These are phyloP conservation scores for Neonectria hederae DNA, from an alignment of 2,329 filamentous ascomycete genomes.

Conservation along the genomic window DNA sequence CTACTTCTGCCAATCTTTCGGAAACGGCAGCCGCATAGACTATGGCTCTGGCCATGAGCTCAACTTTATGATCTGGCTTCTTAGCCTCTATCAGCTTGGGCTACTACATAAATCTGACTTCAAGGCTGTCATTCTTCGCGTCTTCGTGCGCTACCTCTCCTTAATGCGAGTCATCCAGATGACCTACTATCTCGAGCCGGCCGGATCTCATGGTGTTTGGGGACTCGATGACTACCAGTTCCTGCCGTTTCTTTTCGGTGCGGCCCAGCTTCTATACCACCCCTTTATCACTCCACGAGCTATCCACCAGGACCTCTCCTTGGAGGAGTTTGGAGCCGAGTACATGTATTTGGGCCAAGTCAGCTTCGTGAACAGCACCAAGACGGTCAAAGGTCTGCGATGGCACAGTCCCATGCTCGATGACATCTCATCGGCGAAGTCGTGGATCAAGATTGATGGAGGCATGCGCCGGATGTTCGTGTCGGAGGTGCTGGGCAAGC, in stretches of 20 bases:
- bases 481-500: slow-evolving; percentile 88
- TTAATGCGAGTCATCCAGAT: slow-evolving; percentile 90
- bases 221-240: slow-evolving; percentile 98
- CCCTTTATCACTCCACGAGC: slow-evolving; percentile 79
- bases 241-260: slow-evolving; percentile 92
- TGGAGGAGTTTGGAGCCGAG: slow-evolving; percentile 86
- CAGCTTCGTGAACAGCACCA: slow-evolving; percentile 92
- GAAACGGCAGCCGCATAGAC: slow-evolving; percentile 87
- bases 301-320: slow-evolving; percentile 87
- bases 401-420: slow-evolving; percentile 99
- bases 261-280: slow-evolving; percentile 87
- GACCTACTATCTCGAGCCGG: slow-evolving; percentile 96
- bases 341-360: slow-evolving; percentile 95
- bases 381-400: slow-evolving; percentile 90
- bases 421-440: slow-evolving; percentile 90
- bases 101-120: slow-evolving; percentile 74
- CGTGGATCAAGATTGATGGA: slow-evolving; percentile 90
- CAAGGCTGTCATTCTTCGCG: slow-evolving; percentile 74
- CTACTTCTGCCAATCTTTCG: slow-evolving; percentile 86
- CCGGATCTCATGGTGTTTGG: slow-evolving; percentile 97
- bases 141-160: slow-evolving; percentile 84
- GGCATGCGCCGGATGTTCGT: slow-evolving; percentile 98
- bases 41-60: slow-evolving; percentile 98
- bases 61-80: slow-evolving; percentile 95
- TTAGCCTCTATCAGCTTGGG: slow-evolving; percentile 87